Conservation (phyloP, 2,329 filamentous ascomycete genomes). For the Juglanconis sp. region DNA sequence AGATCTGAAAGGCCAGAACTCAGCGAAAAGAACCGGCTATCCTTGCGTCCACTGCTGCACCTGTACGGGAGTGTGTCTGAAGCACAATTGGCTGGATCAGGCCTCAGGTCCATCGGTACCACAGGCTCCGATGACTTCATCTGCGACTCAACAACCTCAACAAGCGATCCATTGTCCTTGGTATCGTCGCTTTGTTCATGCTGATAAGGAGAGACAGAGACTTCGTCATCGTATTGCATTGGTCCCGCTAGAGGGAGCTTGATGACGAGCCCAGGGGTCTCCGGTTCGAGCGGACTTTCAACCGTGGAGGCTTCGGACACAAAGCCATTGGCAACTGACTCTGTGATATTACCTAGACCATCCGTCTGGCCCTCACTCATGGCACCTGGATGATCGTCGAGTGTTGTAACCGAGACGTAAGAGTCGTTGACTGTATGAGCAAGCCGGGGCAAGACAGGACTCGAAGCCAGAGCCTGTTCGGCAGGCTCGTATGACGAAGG, state of each 20-base stretch:
- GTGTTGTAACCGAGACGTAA: background rate
- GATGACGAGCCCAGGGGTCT: background rate
- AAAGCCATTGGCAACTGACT: background rate
- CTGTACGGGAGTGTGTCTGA: background rate
- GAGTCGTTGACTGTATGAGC: background rate
- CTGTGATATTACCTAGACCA: background rate
- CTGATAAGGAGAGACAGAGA: background rate
- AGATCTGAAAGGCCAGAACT: slow-evolving; percentile 22
- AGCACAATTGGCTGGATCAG: background rate
- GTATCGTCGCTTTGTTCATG: background rate
- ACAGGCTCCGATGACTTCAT: background rate
- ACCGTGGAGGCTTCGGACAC: background rate
- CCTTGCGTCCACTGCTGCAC: slow-evolving; percentile 7
- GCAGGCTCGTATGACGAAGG: too few relatives aligned
- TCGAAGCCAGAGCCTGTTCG: background rate
- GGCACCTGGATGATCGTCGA: background rate
- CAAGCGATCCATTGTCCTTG: background rate
- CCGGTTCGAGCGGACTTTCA: background rate
- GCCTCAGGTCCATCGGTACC: background rate
- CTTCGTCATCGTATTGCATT: background rate
- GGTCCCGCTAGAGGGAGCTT: background rate
- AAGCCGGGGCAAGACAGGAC: background rate
- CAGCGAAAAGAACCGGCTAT: slow-evolving; percentile 21
- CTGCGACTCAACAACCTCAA: background rate
- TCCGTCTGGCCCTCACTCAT: background rate